A percentile compares a stretch with the other conserved stretches of the same genome.
These are phyloP conservation scores for Fusarium secorum DNA, from an alignment of 2,329 filamentous ascomycete species.

Conservation along the genomic window DNA sequence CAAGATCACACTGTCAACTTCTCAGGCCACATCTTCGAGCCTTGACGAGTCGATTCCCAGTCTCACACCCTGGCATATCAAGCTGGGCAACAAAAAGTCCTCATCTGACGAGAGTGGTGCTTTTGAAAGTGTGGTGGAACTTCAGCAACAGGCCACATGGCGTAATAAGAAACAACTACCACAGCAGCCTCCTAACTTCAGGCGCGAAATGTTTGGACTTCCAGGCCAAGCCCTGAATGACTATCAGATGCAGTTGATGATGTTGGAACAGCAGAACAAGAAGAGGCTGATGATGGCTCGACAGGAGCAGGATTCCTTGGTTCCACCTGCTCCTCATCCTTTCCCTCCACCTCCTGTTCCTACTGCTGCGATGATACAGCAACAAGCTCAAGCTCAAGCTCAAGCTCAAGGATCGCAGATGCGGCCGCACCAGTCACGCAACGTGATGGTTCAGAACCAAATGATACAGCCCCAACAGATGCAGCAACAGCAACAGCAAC, in stretches of 20 bases:
- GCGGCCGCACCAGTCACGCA: constrained; percentile 2
- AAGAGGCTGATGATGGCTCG: constrained; percentile 84
- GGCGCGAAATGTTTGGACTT: constrained; percentile 16
- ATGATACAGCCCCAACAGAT: neutral
- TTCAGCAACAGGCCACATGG: constrained; percentile 44
- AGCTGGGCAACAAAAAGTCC: constrained; percentile 49
- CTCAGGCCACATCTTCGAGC: constrained; percentile 65
- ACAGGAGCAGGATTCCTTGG: constrained; percentile 70
- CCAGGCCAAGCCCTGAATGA: constrained; percentile 51
- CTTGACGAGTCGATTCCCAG: constrained; percentile 63
- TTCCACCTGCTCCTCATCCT: neutral
- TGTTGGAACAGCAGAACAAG: constrained; percentile 87
- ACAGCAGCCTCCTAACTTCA: neutral
- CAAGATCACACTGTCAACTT: constrained; percentile 68
- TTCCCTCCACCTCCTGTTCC: neutral
- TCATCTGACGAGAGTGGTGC: constrained; percentile 39
- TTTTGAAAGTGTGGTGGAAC: constrained; percentile 52
- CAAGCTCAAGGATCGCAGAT: neutral
- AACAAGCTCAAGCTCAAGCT: neutral
- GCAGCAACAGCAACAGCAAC: neutral
- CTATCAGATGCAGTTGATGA: constrained; percentile 88
- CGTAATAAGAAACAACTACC: constrained; percentile 52
- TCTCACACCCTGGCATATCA: constrained; percentile 65
- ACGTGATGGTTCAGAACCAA: neutral
- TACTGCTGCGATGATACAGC: neutral